Evolutionary conservation across 2,329 filamentous ascomycete species (phyloP).

Genomic region (Fonsecaea multimorphosa): DNA sequence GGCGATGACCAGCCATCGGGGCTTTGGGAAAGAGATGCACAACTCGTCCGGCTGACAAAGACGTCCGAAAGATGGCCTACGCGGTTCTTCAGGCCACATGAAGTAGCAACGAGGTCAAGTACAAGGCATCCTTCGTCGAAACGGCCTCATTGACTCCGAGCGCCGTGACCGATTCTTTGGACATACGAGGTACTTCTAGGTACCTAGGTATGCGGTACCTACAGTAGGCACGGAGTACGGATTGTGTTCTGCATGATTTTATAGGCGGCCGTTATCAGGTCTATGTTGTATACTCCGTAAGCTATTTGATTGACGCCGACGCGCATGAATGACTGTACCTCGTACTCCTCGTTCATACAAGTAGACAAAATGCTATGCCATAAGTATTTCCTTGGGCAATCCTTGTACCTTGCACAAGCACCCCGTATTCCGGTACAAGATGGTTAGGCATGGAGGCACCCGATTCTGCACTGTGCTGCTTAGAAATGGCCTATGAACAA

Average conservation of each 20-base stretch:
- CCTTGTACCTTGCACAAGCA: background rate
- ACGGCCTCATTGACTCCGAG: background rate
- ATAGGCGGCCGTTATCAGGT: background rate
- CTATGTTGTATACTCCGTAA: background rate
- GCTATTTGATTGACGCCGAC: background rate
- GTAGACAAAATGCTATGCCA: background rate
- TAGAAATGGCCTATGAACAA: background rate
- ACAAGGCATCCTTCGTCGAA: background rate
- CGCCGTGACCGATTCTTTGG: background rate
- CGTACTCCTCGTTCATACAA: too few relatives aligned
- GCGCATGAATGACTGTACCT: background rate
- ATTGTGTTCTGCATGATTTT: background rate
- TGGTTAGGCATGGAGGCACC: background rate
- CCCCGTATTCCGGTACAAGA: too few relatives aligned
- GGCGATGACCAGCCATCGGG: background rate
- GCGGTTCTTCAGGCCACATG: background rate
- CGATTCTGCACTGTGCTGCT: background rate
- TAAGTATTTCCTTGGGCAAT: background rate
- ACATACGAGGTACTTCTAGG: too few relatives aligned
- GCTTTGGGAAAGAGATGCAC: background rate
- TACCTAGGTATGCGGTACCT: background rate
- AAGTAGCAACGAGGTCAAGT: background rate
- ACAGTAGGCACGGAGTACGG: background rate
- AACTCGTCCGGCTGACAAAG: background rate
- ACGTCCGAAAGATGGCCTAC: background rate